Evolutionary conservation across 2,329 filamentous ascomycete genomes (phyloP), one percentile per base, ranked within the genome.

Genomic region (Penicillium fuscoglaucum): DNA sequence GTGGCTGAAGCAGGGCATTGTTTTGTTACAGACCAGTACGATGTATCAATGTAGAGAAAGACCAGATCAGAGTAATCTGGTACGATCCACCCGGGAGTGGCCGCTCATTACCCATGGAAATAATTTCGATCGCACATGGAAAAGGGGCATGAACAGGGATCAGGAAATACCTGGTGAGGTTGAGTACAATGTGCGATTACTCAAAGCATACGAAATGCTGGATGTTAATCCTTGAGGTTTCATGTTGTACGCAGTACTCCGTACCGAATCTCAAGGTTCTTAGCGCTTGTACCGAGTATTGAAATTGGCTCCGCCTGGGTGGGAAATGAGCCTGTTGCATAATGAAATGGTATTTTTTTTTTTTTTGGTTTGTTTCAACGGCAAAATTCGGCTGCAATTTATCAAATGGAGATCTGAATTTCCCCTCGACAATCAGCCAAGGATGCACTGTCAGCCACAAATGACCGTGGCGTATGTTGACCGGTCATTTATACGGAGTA

Each of bases 11-110:
- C 33, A 41, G 52, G 52, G n/a, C 15, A 10, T 26, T 51, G 24
- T 29, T 46, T 15, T 12, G 4, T 37, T 54, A 57, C 49, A 48
- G 35, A 28, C 41, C 31, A 17, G 37, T 43, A 43, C 45, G 10
- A 8, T 17, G 13, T 29, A 46, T 45, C 13, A 15, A 8, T 7
- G 40, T 19, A 28, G 28, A 15, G 15, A 39, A 31, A 41, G 13
- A 50, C 53, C 51, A 43, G 24, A 26, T 50, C 37, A 41, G 17
- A 19, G 35, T 15, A 41, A 41, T 39, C n/a, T 41, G 31, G 31
- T 43, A 39, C n/a, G 33, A 26, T 61, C 60, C 60, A 62, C 60
- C 35, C 61, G 61, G 61, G 58, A 61, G 45, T 24, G 45, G 44
- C 61, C 61, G 61, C 40, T 53, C 21, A 45, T 58, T 44, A 54